phyloP scores from a whole-genome alignment of 2,329 filamentous ascomycete genomes.

The Arthrinium puccinioides region DNA sequence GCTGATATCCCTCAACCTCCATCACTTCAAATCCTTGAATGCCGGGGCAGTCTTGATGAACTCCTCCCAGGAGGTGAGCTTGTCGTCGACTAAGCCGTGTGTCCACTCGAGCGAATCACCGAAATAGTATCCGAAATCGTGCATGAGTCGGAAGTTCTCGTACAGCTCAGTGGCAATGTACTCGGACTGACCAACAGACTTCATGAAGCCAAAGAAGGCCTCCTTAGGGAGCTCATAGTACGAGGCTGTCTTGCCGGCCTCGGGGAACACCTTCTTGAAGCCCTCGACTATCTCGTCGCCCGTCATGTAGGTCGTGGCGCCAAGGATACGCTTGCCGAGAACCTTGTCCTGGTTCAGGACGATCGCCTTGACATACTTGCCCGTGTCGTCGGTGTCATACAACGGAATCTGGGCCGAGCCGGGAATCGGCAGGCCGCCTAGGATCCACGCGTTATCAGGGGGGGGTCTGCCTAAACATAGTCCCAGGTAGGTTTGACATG shows the following conservation, averaged over 20 bases:
- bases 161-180: constrained; percentile 36
- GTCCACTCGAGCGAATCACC: constrained; percentile 30
- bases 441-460: constrained; percentile 20
- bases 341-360: constrained; percentile 23
- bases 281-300: constrained; percentile 43
- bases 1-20: too few species aligned
- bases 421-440: constrained; percentile 23
- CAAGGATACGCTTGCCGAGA: constrained; percentile 31
- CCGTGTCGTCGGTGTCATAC: constrained; percentile 27
- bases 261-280: constrained; percentile 38
- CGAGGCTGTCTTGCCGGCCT: constrained; percentile 25
- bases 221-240: constrained; percentile 27
- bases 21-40: constrained; percentile 26
- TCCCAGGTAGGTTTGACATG: constrained; percentile 40
- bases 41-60: constrained; percentile 22
- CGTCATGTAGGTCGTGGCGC: constrained; percentile 28
- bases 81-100: constrained; percentile 24
- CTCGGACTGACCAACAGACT: constrained; percentile 23
- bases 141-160: constrained; percentile 42
- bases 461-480: constrained; percentile 18
- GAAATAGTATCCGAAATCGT: constrained; percentile 42
- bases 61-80: constrained; percentile 31
- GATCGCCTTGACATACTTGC: constrained; percentile 30
- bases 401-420: constrained; percentile 24
- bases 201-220: constrained; percentile 27